phyloP scores from a whole-genome alignment of 1,284 basidiomycete genomes.

The Ustilago shanxiensis region DNA sequence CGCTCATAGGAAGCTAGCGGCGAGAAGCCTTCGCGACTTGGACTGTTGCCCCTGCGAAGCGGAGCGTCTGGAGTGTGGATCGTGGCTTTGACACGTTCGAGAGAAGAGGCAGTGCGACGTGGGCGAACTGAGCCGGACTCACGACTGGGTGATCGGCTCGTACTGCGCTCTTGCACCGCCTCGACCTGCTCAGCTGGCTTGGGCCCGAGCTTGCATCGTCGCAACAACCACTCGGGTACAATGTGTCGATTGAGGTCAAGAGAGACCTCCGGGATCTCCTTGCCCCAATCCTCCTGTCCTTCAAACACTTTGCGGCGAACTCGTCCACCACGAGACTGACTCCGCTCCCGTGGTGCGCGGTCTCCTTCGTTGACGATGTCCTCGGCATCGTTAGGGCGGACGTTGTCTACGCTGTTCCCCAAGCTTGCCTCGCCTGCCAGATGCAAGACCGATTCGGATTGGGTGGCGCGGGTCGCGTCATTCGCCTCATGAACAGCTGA shows the following conservation, averaged over 20 bases:
- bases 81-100: conserved; percentile 16
- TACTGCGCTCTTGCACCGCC: conserved; percentile 7
- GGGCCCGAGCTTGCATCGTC: conserved; percentile 57
- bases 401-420: neutral
- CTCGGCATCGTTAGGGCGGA: neutral
- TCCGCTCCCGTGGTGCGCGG: conserved; percentile 12
- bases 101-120: conserved; percentile 21
- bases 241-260: conserved; percentile 95
- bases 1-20: conserved; percentile 33
- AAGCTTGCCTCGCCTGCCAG: neutral
- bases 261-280: conserved; percentile 78
- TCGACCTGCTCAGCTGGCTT: conserved; percentile 6
- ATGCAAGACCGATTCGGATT: neutral
- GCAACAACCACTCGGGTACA: conserved; percentile 87
- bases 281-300: conserved; percentile 61
- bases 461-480: neutral
- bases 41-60: conserved; percentile 12
- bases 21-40: conserved; percentile 2
- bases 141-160: conserved; percentile 35
- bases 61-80: conserved; percentile 1
- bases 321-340: conserved; percentile 22
- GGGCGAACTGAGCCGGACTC: conserved; percentile 20
- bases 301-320: conserved; percentile 64
- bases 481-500: neutral
- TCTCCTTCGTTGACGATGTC: neutral